phyloP scores from a whole-genome alignment of 208 protist genomes.

The Trypanosomatidae sp. region DNA sequence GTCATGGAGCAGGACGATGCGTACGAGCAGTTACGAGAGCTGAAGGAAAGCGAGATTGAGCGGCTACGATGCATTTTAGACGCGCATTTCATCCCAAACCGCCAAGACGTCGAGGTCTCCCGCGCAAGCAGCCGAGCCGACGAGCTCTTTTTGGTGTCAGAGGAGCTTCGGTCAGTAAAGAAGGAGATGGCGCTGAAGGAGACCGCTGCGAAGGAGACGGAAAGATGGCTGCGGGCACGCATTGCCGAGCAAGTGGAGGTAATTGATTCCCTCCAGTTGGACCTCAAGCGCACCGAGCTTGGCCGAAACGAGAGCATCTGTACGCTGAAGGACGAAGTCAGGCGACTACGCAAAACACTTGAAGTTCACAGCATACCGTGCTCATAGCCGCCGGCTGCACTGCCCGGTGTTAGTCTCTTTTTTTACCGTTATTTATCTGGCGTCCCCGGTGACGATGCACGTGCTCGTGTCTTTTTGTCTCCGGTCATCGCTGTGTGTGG shows the following conservation, averaged over 20 bases:
- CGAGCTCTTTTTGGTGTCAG: constrained; percentile 39
- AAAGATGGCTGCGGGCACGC: constrained; percentile 67
- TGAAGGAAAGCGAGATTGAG: constrained; percentile 58
- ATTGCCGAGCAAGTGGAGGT: constrained; percentile 68
- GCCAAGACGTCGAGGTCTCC: constrained; percentile 47
- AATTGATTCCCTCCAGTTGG: constrained; percentile 69
- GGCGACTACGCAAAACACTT: constrained; percentile 66
- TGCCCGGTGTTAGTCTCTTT: neutral
- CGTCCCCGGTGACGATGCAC: neutral
- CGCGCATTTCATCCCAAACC: constrained; percentile 79
- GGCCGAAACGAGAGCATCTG: constrained; percentile 42
- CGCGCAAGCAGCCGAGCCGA: constrained; percentile 24
- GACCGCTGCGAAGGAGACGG: constrained; percentile 58
- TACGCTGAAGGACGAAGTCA: constrained; percentile 50
- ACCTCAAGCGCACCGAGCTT: constrained; percentile 45
- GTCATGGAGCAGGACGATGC: constrained; percentile 31
- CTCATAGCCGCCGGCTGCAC: neutral
- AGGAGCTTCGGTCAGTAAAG: constrained; percentile 43
- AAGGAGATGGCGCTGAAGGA: constrained; percentile 46
- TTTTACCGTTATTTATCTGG: too few species aligned
- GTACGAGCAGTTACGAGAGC: constrained; percentile 27
- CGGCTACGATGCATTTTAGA: constrained; percentile 65
- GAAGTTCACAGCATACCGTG: constrained; percentile 69
- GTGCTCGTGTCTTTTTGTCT: neutral
- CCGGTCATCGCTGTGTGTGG: neutral